These are phyloP conservation scores for Amaranthus cruentus DNA, from an alignment of 148 eudicot genomes.

Conservation along the genomic window DNA sequence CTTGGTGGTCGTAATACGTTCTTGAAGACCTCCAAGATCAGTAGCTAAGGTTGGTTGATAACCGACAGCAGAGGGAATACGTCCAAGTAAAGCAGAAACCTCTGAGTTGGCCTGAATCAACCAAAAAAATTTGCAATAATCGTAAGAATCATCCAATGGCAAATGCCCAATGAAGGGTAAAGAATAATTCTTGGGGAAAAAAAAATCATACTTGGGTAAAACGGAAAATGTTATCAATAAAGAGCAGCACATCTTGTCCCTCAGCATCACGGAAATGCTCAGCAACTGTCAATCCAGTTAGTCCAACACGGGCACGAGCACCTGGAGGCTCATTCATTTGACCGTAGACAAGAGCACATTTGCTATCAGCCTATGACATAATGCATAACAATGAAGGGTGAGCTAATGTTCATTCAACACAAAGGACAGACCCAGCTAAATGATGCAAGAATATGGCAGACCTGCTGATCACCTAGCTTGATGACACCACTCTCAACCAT, in stretches of 20 bases:
- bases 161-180: background rate
- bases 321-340: conserved; percentile 99
- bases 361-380: conserved; percentile 63
- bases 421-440: background rate
- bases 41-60: conserved; percentile 98
- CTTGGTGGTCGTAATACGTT: conserved; percentile 96
- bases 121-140: conserved; percentile 35
- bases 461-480: conserved; percentile 98
- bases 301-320: conserved; percentile 99
- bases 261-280: conserved; percentile 95
- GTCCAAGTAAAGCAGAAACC: conserved; percentile 99
- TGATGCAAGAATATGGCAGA: conserved; percentile 3
- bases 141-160: background rate
- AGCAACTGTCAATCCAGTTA: conserved; percentile 89
- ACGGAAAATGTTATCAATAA: conserved; percentile 96
- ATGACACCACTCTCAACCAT: conserved; percentile 99
- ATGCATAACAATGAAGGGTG: background rate
- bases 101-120: conserved; percentile 78
- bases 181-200: background rate
- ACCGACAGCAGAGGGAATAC: conserved; percentile 99
- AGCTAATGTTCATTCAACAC: background rate
- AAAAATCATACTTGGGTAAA: conserved; percentile 67
- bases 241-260: conserved; percentile 96
- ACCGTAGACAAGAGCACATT: conserved; percentile 94
- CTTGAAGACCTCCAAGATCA: conserved; percentile 98